phyloP scores from a whole-genome alignment of 495 filamentous ascomycete genomes.

The Cercophora scortea region DNA sequence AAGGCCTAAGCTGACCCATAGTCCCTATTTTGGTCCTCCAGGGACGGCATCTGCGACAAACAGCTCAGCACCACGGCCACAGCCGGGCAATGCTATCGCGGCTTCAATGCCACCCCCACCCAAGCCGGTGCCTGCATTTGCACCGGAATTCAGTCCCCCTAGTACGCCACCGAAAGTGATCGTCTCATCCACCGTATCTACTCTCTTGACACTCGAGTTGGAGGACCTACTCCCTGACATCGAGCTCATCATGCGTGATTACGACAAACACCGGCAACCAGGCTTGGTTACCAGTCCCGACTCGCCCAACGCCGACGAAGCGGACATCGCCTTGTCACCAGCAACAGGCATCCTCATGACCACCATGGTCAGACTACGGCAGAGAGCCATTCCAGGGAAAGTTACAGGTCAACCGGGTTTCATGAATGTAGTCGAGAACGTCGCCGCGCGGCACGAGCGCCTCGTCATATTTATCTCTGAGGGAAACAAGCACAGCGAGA shows the following conservation, averaged over 20 bases:
- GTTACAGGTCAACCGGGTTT: constrained; percentile 34
- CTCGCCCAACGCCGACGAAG: constrained; percentile 48
- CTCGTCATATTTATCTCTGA: constrained; percentile 65
- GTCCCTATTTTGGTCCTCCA: constrained; percentile 12
- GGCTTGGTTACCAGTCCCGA: constrained; percentile 19
- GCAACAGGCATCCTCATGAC: constrained; percentile 62
- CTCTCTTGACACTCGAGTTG: constrained; percentile 39
- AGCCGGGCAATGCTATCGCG: neutral
- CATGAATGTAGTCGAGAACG: constrained; percentile 46
- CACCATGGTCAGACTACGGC: constrained; percentile 65
- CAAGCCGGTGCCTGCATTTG: constrained; percentile 12
- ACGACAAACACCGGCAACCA: constrained; percentile 31
- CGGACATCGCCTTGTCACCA: constrained; percentile 70
- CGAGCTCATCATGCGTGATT: constrained; percentile 54
- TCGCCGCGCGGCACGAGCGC: constrained; percentile 57
- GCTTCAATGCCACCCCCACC: constrained; percentile 8
- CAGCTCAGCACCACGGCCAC: neutral
- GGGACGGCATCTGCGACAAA: neutral
- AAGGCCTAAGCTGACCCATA: constrained; percentile 22
- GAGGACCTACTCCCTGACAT: constrained; percentile 42
- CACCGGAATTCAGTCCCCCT: constrained; percentile 13
- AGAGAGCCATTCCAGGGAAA: constrained; percentile 60
- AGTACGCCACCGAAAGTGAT: constrained; percentile 32
- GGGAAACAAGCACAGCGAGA: constrained; percentile 30
- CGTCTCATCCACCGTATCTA: constrained; percentile 39